phyloP scores from a whole-genome alignment of 169 alveolate genomes.

The Cystoisospora suis region DNA sequence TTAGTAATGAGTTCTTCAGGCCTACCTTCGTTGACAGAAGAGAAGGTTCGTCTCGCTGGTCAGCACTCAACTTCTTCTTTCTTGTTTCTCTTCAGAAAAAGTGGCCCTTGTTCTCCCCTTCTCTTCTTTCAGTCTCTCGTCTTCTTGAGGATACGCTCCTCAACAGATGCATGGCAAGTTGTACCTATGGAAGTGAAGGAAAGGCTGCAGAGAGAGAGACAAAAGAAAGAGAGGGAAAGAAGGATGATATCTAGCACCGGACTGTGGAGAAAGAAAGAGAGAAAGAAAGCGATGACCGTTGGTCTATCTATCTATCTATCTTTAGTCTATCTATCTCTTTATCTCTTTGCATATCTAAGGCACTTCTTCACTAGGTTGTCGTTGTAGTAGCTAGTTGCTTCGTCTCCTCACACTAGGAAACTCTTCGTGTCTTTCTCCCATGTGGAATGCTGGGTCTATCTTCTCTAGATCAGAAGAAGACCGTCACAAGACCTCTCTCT shows the following conservation, averaged over 20 bases:
- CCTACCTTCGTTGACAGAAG: not conserved
- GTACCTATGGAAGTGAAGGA: not conserved
- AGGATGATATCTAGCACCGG: slow-evolving; percentile 7
- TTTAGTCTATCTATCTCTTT: no score
- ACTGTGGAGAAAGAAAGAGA: slow-evolving; percentile 24
- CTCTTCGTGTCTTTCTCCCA: no score
- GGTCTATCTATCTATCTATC: no score
- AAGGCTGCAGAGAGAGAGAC: not conserved
- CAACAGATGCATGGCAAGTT: not conserved
- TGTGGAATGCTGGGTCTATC: not conserved
- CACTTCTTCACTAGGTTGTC: no score
- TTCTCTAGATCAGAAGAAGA: not conserved
- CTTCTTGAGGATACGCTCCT: not conserved
- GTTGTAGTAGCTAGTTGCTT: no score
- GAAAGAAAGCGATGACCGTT: no score
- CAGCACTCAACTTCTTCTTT: not conserved
- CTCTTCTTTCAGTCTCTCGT: not conserved
- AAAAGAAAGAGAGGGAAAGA: not conserved
- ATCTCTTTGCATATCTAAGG: no score
- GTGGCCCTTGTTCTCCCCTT: not conserved
- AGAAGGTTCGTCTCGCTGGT: not conserved
- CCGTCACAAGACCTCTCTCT: not conserved
- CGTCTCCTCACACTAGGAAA: no score
- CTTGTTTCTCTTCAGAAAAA: not conserved
- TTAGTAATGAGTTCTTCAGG: not conserved